These are phyloP conservation scores for Tolypocladium endophyticum DNA, from an alignment of 2,329 filamentous ascomycete genomes.

Conservation along the genomic window DNA sequence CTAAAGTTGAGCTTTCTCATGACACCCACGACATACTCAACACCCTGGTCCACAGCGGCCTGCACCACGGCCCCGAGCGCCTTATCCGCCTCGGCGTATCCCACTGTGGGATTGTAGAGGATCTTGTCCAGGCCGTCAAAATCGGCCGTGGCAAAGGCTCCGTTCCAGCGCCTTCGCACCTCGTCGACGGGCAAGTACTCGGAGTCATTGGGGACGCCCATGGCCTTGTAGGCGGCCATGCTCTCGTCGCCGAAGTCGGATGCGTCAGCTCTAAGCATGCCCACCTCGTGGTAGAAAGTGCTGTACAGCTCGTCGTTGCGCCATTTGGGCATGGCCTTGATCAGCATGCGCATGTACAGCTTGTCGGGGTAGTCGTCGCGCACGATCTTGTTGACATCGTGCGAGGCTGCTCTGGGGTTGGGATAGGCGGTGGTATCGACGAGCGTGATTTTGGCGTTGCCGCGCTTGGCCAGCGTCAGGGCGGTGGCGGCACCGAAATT, in stretches of 20 bases:
- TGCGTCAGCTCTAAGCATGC: constrained; percentile 35
- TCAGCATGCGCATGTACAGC: constrained; percentile 28
- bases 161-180: constrained; percentile 43
- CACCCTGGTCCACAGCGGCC: constrained; percentile 39
- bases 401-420: constrained; percentile 31
- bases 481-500: constrained; percentile 34
- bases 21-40: constrained; percentile 43
- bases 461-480: constrained; percentile 20
- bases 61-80: constrained; percentile 43
- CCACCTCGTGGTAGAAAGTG: constrained; percentile 44
- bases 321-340: constrained; percentile 29
- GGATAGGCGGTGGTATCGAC: constrained; percentile 24
- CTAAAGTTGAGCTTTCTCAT: constrained; percentile 36
- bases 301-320: constrained; percentile 37
- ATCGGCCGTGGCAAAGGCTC: constrained; percentile 45
- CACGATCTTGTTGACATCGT: constrained; percentile 35
- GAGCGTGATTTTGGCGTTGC: constrained; percentile 19
- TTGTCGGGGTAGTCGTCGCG: constrained; percentile 29
- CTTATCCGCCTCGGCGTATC: constrained; percentile 49
- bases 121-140: constrained; percentile 45
- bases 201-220: constrained; percentile 28
- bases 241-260: constrained; percentile 34
- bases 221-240: constrained; percentile 23
- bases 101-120: constrained; percentile 46
- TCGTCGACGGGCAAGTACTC: constrained; percentile 35